A percentile compares a stretch with the other conserved stretches of the same genome.
These are phyloP conservation scores for Leccinum rimulosum DNA, from an alignment of 768 basidiomycete species.

Conservation along the genomic window DNA sequence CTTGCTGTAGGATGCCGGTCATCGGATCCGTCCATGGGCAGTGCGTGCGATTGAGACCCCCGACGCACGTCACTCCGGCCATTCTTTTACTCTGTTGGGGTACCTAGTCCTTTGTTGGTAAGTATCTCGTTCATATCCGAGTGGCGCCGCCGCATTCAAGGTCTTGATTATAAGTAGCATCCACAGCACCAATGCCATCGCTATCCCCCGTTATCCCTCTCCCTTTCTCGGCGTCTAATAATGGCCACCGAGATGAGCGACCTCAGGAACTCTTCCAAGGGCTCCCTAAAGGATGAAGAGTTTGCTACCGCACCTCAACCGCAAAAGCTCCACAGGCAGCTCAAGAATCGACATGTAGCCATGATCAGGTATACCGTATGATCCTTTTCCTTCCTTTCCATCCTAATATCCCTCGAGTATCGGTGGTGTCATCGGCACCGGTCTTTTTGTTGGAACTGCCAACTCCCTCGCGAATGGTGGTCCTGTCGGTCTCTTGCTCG, in stretches of 20 bases:
- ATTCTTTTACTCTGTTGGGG: neutral
- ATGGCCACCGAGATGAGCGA: constrained; percentile 26
- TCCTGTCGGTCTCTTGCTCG: constrained; percentile 72
- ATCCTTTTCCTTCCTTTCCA: neutral
- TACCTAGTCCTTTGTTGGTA: neutral
- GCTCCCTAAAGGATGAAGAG: constrained; percentile 26
- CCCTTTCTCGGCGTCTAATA: neutral
- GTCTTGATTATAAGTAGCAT: neutral
- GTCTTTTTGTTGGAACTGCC: constrained; percentile 69
- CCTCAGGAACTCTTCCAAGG: constrained; percentile 8
- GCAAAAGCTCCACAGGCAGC: constrained; percentile 48
- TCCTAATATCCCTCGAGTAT: constrained; percentile 41
- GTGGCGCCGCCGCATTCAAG: neutral
- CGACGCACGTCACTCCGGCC: neutral
- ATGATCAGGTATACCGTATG: constrained; percentile 62
- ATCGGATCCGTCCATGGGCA: neutral
- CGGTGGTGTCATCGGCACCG: constrained; percentile 56
- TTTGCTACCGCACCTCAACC: neutral
- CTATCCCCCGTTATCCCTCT: neutral
- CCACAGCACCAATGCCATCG: neutral
- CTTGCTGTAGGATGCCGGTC: too few relatives aligned
- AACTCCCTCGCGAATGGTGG: constrained; percentile 53
- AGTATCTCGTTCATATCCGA: neutral
- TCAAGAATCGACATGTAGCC: constrained; percentile 77
- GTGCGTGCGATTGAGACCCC: neutral